Conservation (phyloP, 1,139 yeast genomes). For the Geotrichum histeridarum region DNA sequence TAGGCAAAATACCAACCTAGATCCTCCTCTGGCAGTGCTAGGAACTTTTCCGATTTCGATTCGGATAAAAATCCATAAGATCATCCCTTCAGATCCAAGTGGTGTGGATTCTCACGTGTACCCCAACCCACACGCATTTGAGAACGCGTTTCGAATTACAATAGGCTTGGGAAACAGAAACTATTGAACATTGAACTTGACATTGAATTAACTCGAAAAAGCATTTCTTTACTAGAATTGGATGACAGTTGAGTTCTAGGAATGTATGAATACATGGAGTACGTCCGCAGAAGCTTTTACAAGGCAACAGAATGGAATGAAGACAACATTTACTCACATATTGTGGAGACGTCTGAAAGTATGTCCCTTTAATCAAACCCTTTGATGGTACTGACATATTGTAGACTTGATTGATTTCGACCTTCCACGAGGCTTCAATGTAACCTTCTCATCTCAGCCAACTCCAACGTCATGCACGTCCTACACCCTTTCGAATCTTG, state of each 20-base stretch:
- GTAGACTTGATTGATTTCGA: constrained; percentile 59
- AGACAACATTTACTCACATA: constrained; percentile 68
- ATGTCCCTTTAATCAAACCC: constrained; percentile 9
- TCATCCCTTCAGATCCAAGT: too few species aligned
- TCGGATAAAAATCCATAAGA: too few species aligned
- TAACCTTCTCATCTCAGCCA: constrained; percentile 69
- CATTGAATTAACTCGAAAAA: too few species aligned
- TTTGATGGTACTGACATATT: background rate
- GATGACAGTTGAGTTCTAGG: background rate
- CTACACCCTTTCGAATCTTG: constrained; percentile 63
- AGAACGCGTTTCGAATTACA: too few species aligned
- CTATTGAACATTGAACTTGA: too few species aligned
- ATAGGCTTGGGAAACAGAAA: too few species aligned
- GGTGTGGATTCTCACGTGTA: too few species aligned
- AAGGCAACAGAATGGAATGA: constrained; percentile 68
- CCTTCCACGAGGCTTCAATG: constrained; percentile 62
- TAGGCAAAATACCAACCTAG: too few species aligned
- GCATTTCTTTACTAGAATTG: background rate
- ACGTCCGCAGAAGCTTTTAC: constrained; percentile 67
- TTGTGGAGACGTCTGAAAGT: constrained; percentile 64
- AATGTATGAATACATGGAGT: constrained; percentile 85
- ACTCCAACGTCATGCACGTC: constrained; percentile 70
- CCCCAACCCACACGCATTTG: too few species aligned
- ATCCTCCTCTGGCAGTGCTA: too few species aligned
- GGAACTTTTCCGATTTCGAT: too few species aligned